phyloP scores from a whole-genome alignment of 177 flowering plant species.

The Viscum album region DNA sequence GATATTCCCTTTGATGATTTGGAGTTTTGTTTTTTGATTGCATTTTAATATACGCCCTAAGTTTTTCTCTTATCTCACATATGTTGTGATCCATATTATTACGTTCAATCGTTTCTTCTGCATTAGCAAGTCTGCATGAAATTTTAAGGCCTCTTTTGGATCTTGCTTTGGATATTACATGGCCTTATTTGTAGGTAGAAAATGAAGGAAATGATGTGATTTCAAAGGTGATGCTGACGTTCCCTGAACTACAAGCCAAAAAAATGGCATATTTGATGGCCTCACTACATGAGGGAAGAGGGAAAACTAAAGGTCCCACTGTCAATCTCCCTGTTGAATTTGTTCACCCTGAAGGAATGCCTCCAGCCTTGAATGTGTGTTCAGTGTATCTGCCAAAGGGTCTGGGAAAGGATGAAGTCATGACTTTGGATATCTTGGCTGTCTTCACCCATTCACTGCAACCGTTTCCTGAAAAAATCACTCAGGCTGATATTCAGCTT shows the following conservation, averaged over 20 bases:
- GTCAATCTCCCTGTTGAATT: constrained; percentile 31
- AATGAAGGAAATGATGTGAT: constrained; percentile 45
- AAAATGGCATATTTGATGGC: constrained; percentile 49
- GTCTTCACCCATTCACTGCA: constrained; percentile 51
- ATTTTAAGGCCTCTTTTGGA: too few species aligned
- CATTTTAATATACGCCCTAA: background rate
- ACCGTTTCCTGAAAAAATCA: constrained; percentile 84
- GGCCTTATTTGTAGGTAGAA: constrained; percentile 38
- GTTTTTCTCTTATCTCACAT: background rate
- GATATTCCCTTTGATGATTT: background rate
- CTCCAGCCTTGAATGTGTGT: constrained; percentile 47
- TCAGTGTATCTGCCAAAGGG: constrained; percentile 52
- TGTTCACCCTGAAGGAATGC: constrained; percentile 46
- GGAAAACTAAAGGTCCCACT: constrained; percentile 41
- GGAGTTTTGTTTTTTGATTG: background rate
- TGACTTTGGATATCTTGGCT: constrained; percentile 53
- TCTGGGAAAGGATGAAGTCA: constrained; percentile 42
- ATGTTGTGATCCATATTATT: background rate
- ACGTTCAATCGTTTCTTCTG: background rate
- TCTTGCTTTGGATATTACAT: too few species aligned
- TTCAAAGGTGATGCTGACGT: constrained; percentile 51
- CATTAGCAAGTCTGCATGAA: too few species aligned
- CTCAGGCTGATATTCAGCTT: constrained; percentile 75
- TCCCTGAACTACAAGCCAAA: constrained; percentile 57
- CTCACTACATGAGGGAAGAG: constrained; percentile 45